Evolutionary conservation across 2,329 filamentous ascomycete genomes (phyloP).

Genomic region (Trichoderma aggressivum): DNA sequence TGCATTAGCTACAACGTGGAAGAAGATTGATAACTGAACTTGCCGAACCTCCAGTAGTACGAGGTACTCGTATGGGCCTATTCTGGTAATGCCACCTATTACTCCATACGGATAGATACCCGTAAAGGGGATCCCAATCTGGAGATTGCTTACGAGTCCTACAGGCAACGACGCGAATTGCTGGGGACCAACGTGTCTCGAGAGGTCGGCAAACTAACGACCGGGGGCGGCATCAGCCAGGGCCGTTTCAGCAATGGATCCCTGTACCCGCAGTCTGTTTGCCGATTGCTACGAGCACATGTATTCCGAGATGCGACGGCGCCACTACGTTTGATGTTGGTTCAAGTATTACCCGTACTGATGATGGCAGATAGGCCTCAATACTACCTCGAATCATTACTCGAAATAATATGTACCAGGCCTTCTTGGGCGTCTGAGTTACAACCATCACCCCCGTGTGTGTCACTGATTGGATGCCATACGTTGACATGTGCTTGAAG

Average conservation of each 20-base stretch:
- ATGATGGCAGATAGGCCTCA: neutral
- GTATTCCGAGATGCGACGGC: neutral
- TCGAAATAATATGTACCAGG: neutral
- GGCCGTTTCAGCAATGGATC: constrained; percentile 5
- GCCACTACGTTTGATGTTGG: neutral
- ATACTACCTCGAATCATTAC: neutral
- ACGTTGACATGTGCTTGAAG: neutral
- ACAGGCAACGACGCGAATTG: neutral
- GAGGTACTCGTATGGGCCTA: neutral
- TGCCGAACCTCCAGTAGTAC: neutral
- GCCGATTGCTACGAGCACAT: neutral
- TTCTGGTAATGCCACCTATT: neutral
- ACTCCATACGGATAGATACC: neutral
- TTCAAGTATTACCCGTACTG: neutral
- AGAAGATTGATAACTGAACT: neutral
- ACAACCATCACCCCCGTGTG: neutral
- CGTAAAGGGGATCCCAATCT: neutral
- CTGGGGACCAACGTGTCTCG: neutral
- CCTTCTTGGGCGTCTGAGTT: neutral
- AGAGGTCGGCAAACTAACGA: neutral
- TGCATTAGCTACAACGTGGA: neutral
- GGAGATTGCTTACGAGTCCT: neutral
- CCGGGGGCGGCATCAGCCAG: neutral
- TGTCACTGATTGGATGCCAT: neutral
- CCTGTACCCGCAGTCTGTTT: neutral